A percentile compares a stretch with the other conserved stretches of the same genome.
These are phyloP conservation scores for Hapsidospora chrysogenum DNA, from an alignment of 495 filamentous ascomycete species.

Conservation along the genomic window DNA sequence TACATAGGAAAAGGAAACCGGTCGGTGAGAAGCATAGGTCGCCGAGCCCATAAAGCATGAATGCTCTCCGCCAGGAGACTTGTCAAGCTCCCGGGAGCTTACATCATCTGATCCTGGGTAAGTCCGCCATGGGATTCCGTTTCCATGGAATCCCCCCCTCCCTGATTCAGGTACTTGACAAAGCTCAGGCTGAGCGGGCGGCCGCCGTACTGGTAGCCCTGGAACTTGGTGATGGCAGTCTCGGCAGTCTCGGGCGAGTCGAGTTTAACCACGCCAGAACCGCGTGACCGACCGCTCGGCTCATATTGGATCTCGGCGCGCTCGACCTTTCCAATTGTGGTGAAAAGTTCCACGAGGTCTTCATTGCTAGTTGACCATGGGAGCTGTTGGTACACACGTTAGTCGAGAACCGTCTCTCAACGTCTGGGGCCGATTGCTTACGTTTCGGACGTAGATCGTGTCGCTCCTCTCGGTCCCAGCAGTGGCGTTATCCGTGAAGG, in stretches of 20 bases:
- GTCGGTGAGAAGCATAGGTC: too few species aligned
- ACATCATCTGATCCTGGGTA: slow-evolving; percentile 98
- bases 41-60: not conserved
- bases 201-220: slow-evolving; percentile 92
- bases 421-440: too few species aligned
- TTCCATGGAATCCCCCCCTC: slow-evolving; percentile 62
- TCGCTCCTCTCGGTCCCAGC: slow-evolving; percentile 70
- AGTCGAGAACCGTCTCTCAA: too few species aligned
- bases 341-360: slow-evolving; percentile 89
- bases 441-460: slow-evolving; percentile 90
- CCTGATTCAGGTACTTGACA: slow-evolving; percentile 68
- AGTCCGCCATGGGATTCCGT: slow-evolving; percentile 57
- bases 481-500: slow-evolving; percentile 89
- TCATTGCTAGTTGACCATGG: slow-evolving; percentile 99
- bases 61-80: not conserved
- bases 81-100: too few species aligned
- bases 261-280: slow-evolving; percentile 90
- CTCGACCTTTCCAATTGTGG: slow-evolving; percentile 93
- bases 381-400: too few species aligned
- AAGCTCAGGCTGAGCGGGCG: slow-evolving; percentile 83
- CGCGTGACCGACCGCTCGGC: slow-evolving; percentile 84
- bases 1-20: too few species aligned
- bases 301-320: slow-evolving; percentile 98
- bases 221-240: slow-evolving; percentile 91
- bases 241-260: slow-evolving; percentile 70